A percentile compares a stretch with the other conserved stretches of the same genome.
These are phyloP conservation scores for Cenchrus purpureus DNA, from an alignment of 176 grass and related monocot genomes.

Conservation along the genomic window DNA sequence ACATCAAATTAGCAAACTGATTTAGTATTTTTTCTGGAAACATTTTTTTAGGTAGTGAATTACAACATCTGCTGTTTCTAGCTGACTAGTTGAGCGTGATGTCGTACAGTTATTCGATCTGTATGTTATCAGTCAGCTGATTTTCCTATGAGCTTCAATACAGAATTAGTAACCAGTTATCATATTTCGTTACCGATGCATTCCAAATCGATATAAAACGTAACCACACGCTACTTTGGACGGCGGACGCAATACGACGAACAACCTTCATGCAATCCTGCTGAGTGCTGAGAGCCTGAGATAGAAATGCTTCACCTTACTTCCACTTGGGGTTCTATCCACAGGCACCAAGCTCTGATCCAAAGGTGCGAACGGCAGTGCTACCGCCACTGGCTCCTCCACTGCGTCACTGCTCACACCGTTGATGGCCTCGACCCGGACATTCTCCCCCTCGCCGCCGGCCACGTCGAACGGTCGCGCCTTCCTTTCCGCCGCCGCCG, in stretches of 20 bases:
- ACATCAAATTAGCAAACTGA: not conserved
- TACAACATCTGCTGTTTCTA: not conserved
- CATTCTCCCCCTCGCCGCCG: not conserved
- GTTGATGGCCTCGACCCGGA: not conserved
- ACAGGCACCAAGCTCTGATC: slow-evolving; percentile 27
- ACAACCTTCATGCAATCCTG: not conserved
- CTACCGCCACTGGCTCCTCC: not conserved
- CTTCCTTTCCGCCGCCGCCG: not conserved
- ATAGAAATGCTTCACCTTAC: slow-evolving; percentile 20
- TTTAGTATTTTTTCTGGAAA: not conserved
- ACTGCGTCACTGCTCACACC: not conserved
- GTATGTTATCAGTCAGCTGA: not conserved
- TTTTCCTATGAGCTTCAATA: not conserved
- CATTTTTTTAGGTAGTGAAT: not conserved
- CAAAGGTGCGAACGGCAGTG: slow-evolving; percentile 24
- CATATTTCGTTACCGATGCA: not conserved
- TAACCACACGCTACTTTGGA: not conserved
- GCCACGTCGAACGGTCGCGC: not conserved
- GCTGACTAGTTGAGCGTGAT: not conserved
- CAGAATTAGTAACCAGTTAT: not conserved
- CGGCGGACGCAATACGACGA: slow-evolving; percentile 9
- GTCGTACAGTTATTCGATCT: not conserved
- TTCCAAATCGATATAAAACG: not conserved
- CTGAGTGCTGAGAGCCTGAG: not conserved
- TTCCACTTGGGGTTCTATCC: not conserved